A percentile compares a stretch with the other conserved stretches of the same genome.
phyloP scores from a whole-genome alignment of 805 yeast species.

The Barnettozyma populi region DNA sequence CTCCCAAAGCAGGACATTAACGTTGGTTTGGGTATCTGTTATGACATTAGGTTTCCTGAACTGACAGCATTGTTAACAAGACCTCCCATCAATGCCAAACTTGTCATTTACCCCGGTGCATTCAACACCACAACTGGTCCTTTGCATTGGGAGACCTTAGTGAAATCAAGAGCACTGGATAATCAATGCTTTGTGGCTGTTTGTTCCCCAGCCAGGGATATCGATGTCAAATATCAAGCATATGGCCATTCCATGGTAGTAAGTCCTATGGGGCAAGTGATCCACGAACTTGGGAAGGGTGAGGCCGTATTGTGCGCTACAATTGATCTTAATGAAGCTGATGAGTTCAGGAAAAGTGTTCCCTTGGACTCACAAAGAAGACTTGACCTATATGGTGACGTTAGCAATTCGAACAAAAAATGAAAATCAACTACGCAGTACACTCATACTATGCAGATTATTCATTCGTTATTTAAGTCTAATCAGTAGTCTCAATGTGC shows the following conservation, averaged over 20 bases:
- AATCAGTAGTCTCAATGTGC: background rate
- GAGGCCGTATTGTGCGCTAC: constrained; percentile 70
- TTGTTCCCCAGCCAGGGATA: constrained; percentile 87
- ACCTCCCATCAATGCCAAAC: constrained; percentile 46
- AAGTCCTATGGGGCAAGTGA: constrained; percentile 54
- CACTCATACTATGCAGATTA: no score
- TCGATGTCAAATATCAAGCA: constrained; percentile 52
- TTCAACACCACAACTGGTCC: constrained; percentile 85
- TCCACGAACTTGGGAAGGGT: constrained; percentile 68
- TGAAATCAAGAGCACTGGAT: constrained; percentile 69
- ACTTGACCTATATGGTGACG: constrained; percentile 46
- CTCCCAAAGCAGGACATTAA: constrained; percentile 69
- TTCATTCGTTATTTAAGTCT: no score
- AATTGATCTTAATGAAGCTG: constrained; percentile 51
- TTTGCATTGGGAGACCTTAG: constrained; percentile 73
- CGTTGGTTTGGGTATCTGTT: constrained; percentile 82
- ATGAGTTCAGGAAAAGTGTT: constrained; percentile 51
- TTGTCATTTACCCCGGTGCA: constrained; percentile 80
- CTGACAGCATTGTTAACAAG: constrained; percentile 54
- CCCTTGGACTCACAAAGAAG: constrained; percentile 67
- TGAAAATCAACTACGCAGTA: background rate
- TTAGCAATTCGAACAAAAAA: constrained; percentile 18
- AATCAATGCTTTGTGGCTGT: constrained; percentile 67
- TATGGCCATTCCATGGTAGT: constrained; percentile 64
- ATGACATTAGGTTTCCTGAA: constrained; percentile 79